Evolutionary conservation across 2,329 filamentous ascomycete genomes (phyloP).

Genomic region (Sarocladiaceae sp.): DNA sequence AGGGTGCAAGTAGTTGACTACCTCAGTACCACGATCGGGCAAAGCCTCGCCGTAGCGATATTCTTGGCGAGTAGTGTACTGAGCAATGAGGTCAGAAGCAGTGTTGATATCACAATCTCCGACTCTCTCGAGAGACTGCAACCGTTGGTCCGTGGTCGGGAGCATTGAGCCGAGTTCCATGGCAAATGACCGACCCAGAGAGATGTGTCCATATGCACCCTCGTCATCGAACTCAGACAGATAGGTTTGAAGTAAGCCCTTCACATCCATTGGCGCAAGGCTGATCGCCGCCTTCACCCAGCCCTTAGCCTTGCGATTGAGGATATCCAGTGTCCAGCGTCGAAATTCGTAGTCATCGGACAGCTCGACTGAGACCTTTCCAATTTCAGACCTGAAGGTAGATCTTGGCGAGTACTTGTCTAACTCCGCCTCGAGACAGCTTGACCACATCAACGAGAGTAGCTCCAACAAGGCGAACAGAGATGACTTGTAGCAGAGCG

Average conservation of each 20-base stretch:
- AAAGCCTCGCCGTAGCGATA: slow-evolving; percentile 82
- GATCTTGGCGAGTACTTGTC: slow-evolving; percentile 89
- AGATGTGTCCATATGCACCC: slow-evolving; percentile 84
- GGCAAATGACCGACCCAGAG: slow-evolving; percentile 89
- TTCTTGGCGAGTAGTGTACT: slow-evolving; percentile 95
- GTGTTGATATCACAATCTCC: slow-evolving; percentile 78
- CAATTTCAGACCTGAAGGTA: slow-evolving; percentile 71
- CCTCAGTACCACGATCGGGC: slow-evolving; percentile 63
- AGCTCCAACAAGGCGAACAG: slow-evolving; percentile 91
- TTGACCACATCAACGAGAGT: slow-evolving; percentile 89
- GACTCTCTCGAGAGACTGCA: slow-evolving; percentile 75
- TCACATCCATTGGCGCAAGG: slow-evolving; percentile 86
- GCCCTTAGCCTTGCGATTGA: slow-evolving; percentile 70
- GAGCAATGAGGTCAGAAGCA: slow-evolving; percentile 91
- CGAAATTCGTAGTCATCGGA: slow-evolving; percentile 89
- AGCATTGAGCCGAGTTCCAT: slow-evolving; percentile 87
- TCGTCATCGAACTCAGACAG: slow-evolving; percentile 93
- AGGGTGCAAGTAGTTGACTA: slow-evolving; percentile 56
- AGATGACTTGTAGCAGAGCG: slow-evolving; percentile 83
- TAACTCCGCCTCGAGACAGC: slow-evolving; percentile 89
- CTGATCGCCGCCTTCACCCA: slow-evolving; percentile 83
- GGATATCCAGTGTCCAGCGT: slow-evolving; percentile 69
- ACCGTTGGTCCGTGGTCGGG: slow-evolving; percentile 78
- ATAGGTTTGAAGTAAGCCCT: slow-evolving; percentile 93
- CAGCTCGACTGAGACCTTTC: slow-evolving; percentile 79